Conservation (phyloP, 225 moss, liverwort and hornwort genomes). For the Sphagnum tenellum region DNA sequence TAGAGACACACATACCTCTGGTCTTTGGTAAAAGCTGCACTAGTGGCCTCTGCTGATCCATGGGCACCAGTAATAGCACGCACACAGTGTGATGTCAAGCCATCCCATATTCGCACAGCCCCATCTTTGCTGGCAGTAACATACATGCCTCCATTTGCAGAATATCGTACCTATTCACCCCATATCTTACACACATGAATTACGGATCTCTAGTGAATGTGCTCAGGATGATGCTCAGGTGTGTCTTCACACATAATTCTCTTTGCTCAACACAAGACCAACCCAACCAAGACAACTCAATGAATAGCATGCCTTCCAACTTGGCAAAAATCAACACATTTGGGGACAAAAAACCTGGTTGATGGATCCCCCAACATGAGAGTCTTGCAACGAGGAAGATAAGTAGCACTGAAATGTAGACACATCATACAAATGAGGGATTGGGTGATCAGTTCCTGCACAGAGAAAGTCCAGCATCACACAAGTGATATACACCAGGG, state of each 20-base stretch:
- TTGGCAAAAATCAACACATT: too few relatives aligned
- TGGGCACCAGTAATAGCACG: conserved; percentile 74
- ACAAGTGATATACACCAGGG: conserved; percentile 6
- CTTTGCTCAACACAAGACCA: too few relatives aligned
- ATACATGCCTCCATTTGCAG: conserved; percentile 69
- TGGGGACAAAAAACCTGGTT: conserved; percentile 45
- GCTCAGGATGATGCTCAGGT: too few relatives aligned
- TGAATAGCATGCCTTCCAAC: too few relatives aligned
- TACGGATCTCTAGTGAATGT: too few relatives aligned
- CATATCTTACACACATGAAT: neutral
- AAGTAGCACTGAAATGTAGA: conserved; percentile 90
- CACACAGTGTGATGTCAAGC: conserved; percentile 73
- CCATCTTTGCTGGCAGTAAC: conserved; percentile 94
- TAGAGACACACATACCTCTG: conserved; percentile 31
- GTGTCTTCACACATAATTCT: too few relatives aligned
- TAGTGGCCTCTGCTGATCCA: conserved; percentile 76
- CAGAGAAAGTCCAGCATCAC: conserved; percentile 2
- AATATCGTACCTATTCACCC: conserved; percentile 49
- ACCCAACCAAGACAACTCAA: too few relatives aligned
- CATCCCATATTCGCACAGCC: conserved; percentile 86
- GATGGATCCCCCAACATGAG: conserved; percentile 77
- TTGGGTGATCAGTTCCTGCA: conserved; percentile 72
- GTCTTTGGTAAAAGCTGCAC: conserved; percentile 75
- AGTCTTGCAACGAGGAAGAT: conserved; percentile 73
- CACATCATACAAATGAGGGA: conserved; percentile 86